Base-by-base conservation (phyloP, 1,139 yeast genomes). In the Lodderomyces theae region DNA sequence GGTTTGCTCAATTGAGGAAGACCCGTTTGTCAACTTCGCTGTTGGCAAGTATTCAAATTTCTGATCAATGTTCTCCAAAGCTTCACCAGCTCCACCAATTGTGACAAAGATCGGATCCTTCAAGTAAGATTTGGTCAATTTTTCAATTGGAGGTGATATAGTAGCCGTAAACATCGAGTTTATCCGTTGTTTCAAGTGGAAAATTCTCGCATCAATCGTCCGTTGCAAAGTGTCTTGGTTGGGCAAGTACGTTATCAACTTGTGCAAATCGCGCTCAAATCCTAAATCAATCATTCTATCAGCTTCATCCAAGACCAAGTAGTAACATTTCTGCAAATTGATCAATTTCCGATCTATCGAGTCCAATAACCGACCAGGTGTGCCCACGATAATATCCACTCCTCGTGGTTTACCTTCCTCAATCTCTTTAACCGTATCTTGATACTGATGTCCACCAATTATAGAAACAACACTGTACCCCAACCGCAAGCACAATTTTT, bases 161-260 rank as follows among this genome's bases (percentile, higher is more conserved):
- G 98, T 92, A 0, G 97, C 97, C 0, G 97, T 86, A 61, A 87
- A 92, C 96, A 92, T 86, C 75, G 88, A 73, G 0, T 95, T 86
- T 37, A 58, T 48, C 40, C 71, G 50, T 37, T 60, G 60, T 3
- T 48, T 35, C 9, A 68, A 44, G 17, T 63, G 53, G 43, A 69
- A 69, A 2, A 62, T 57, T 10, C 53, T 47, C 19, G 55, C 49
- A 38, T 61, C 67, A 8, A 58, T 50, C 1, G 58, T 43, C 8
- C 43, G 44, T 12, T 42, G 39, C 36, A 60, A 49, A 9, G 57
- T 58, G 21, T 55, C 53, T 12, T 38, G 45, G 1, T 56, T 61
- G 6, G 69, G 87, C 26, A 81, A 61, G 18, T 64, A 60, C 7
- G 65, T 65, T 42, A 86, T 61, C 15, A 92, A 77, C 22, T 72